These are phyloP conservation scores for Coemansia sp. DNA, from an alignment of 192 early-diverging fungal genomes.

Conservation along the genomic window DNA sequence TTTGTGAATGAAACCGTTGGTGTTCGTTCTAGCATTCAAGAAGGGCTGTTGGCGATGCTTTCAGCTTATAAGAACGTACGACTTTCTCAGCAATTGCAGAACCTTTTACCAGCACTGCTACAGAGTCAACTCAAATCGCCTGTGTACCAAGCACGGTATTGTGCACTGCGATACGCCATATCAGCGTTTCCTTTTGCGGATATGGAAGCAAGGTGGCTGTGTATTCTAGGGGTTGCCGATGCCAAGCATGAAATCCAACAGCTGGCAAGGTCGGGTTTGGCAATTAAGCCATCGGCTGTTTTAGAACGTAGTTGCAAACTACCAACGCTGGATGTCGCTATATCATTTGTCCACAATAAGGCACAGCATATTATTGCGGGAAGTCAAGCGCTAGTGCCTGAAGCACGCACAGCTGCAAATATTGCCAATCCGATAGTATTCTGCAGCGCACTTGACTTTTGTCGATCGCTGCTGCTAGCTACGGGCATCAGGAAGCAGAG, in stretches of 20 bases:
- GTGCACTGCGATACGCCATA: slow-evolving; percentile 63
- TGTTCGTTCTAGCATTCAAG: slow-evolving; percentile 77
- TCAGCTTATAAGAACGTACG: slow-evolving; percentile 56
- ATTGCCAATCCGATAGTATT: slow-evolving; percentile 13
- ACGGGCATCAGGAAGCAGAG: slow-evolving; percentile 8
- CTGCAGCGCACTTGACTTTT: slow-evolving; percentile 28
- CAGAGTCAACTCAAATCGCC: slow-evolving; percentile 50
- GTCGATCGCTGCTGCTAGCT: slow-evolving; percentile 32
- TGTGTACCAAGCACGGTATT: slow-evolving; percentile 58
- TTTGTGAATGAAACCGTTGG: slow-evolving; percentile 55
- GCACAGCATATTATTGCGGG: background rate
- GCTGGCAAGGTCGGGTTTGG: slow-evolving; percentile 28
- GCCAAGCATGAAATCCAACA: slow-evolving; percentile 29
- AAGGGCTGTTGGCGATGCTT: slow-evolving; percentile 74
- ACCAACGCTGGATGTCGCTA: slow-evolving; percentile 16
- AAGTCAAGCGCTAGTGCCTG: background rate
- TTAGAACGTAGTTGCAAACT: background rate
- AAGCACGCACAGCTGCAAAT: background rate
- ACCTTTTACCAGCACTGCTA: slow-evolving; percentile 54
- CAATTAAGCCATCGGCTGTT: slow-evolving; percentile 8
- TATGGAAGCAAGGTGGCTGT: slow-evolving; percentile 61
- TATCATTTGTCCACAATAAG: slow-evolving; percentile 19
- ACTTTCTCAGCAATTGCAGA: slow-evolving; percentile 9
- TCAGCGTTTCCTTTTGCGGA: slow-evolving; percentile 59
- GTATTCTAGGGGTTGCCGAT: slow-evolving; percentile 54